A percentile compares a stretch with the other conserved stretches of the same genome.
phyloP scores from a whole-genome alignment of 176 grass and related monocot genomes.

The sorghum (Sorghum bicolor) region Sorghum_bicolor_NCBIv3 NC_012878.2:40458501-40459000 shows the following conservation, averaged over 20 bases:
- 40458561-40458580: not conserved
- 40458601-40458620: not conserved
- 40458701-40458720: too few relatives aligned
- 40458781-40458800: too few relatives aligned
- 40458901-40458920: not conserved
- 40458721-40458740: too few relatives aligned
- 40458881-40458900: too few relatives aligned
- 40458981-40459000: not conserved
- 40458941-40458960: not conserved
- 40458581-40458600: not conserved
- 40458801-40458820: too few relatives aligned
- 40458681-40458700: too few relatives aligned
- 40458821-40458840: not conserved
- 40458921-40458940: too few relatives aligned
- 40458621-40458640: not conserved
- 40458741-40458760: too few relatives aligned
- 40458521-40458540: not conserved
- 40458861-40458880: too few relatives aligned
- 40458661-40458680: too few relatives aligned
- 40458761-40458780: too few relatives aligned
- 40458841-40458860: too few relatives aligned
- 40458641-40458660: not conserved
- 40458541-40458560: not conserved
- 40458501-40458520: constrained; percentile 32
- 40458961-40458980: not conserved